Base-by-base conservation (phyloP, 331 rosid species). In the Malus hybrid region DNA sequence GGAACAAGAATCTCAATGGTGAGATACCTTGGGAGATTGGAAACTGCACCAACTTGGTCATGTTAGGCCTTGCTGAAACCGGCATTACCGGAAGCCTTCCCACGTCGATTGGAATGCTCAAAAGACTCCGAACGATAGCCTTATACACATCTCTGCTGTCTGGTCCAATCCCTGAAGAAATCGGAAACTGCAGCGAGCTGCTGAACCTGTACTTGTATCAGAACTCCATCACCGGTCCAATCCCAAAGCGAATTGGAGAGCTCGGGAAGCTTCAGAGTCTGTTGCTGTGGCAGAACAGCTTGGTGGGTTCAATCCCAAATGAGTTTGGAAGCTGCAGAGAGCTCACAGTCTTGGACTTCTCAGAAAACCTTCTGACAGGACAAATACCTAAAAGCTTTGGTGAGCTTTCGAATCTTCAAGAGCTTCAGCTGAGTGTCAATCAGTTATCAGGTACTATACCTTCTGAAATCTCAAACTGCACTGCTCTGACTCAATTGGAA, bases 151-250 rank as follows among this genome's bases (percentile, higher is more conserved):
- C 92, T 66, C 83, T 73, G 10, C 65, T 93, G 31, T 86, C 91
- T 1, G 93, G 93, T 80, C 79, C 92, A 39, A 87, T 93, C 62
- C 97, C 98, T 16, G 98, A 91, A 83, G 97, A 88, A 83, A 93
- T 93, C 46, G 96, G 87, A 34, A 84, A 88, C 74, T 91, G 96
- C 85, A 86, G 86, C 61, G 93, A 91, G 83, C 63, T 93, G 82
- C 90, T 83, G 85, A 76, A 80, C 46, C 79, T 93, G 69, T 88
- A 81, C 81, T 77, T 93, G 92, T 89, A 88, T 70, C 89, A 91
- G 84, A 91, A 91, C 74, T 79, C 88, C 9, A 83, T 89, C 60
- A 85, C 92, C 0, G 98, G 98, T 70, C 57, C 83, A 52, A 81
- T 93, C 69, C 97, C 98, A 62, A 75, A 61, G 48, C 68, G 22